Evolutionary conservation across 2,329 filamentous ascomycete species (phyloP), one percentile per base, ranked within the genome.

Genomic region (Thelonectria rubi): DNA sequence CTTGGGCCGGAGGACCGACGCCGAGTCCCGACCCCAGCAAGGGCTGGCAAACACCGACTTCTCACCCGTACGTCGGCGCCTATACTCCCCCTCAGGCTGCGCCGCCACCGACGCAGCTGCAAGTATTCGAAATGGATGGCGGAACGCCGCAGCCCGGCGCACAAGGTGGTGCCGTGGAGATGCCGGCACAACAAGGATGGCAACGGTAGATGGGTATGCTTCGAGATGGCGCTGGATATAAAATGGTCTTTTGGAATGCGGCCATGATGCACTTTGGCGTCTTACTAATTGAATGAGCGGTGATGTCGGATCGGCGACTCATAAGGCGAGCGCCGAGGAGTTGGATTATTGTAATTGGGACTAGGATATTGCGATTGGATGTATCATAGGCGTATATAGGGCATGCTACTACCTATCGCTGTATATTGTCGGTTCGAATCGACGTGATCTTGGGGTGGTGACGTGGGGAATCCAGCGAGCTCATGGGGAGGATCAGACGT

Each of bases 121-220:
- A 37, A 15, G 58, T 60, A 1, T 60, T 47, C 20, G 71, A 74
- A 63, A 72, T 74, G 71, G 71, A 73, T 4, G 65, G 69, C 0
- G 48, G 55, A 0, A 32, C 50, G 2, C 11, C 21, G 12, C 21
- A 14, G 17, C 47, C 14, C n/a, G 32, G 26, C 8, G 18, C 15
- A 6, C 47, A 32, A 15, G 15, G 26, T 3, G 32, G 24, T 50
- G n/a, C 39, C 9, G 39, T 42, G 39, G 39, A 42, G 39, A 42
- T 42, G 39, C 39, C 39, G 39, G 39, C 9, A 17, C 17, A 37
- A 37, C 34, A 37, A 37, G 34, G 34, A n/a, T 32, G 26, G 51
- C 20, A 17, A 18, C 18, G 32, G 24, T 43, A 42, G 26, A 30
- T 30, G 26, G 26, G 26, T 30, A 37, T 15, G 9, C 32, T 11